Evolutionary conservation across 768 basidiomycete genomes (phyloP), one percentile per base, ranked within the genome.

Genomic region (Paxillus ammoniavirescens): DNA sequence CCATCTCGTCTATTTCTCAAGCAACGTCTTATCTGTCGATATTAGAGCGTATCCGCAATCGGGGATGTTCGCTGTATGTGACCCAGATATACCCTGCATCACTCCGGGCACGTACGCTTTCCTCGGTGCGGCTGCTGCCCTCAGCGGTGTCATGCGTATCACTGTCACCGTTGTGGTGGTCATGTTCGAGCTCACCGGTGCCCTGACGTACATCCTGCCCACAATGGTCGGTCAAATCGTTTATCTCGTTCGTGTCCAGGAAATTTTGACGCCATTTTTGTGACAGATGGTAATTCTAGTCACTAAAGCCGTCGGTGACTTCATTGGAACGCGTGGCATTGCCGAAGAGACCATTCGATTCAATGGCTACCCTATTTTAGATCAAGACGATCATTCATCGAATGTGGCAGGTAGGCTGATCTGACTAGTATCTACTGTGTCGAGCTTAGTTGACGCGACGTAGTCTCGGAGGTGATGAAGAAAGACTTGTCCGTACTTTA

Each of bases 101-200:
- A 98, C 97, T 0, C 96, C 97, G 0, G 97, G 97, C 17, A 98
- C 96, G 8, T 98, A 99, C 71, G 97, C 97, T 2, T 93, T 98
- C 64, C 78, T 99, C 12, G 97, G 97, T 6, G 97, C 97, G 1
- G 97, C 97, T 4, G 97, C 97, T 6, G 91, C 94, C 13, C 75
- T 99, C 40, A 94, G 97, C 50, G 96, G 97, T 33, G 86, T 98
- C 49, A 99, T 98, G 82, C 82, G 95, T 61, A 91, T 98, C 53
- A 99, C 97, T 0, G 93, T 98, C 26, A 93, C 95, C 0, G 94
- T 99, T 5, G 97, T 98, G 8, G 97, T 98, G 35, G 95, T 99
- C 71, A 98, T 99, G 94, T 98, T 98, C 68, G 96, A 98, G 65
- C 78, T 99, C 17, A 99, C 97, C 4, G 97, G 97, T 12, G 96